phyloP scores from a whole-genome alignment of 2,329 filamentous ascomycete species.

The Pseudocercospora pini-densiflorae region DNA sequence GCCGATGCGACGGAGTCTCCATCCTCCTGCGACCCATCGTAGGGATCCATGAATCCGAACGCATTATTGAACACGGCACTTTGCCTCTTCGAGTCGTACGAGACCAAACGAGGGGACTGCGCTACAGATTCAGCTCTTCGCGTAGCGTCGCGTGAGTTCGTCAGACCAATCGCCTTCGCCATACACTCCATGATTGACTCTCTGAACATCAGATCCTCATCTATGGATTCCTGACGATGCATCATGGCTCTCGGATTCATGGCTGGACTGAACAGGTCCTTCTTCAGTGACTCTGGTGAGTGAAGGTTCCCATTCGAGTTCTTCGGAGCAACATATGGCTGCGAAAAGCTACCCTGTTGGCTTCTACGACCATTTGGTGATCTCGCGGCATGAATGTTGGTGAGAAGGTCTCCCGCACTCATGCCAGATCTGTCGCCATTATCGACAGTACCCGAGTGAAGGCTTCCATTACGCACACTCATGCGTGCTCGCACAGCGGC shows the following conservation, averaged over 20 bases:
- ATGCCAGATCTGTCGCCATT: slow-evolving; percentile 47
- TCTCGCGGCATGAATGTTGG: slow-evolving; percentile 74
- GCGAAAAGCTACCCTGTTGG: slow-evolving; percentile 51
- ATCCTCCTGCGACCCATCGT: slow-evolving; percentile 85
- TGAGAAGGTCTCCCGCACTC: slow-evolving; percentile 70
- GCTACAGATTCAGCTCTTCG: slow-evolving; percentile 77
- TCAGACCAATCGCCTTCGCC: slow-evolving; percentile 89
- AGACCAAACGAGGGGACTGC: slow-evolving; percentile 81
- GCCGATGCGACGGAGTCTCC: slow-evolving; percentile 75
- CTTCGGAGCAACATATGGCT: slow-evolving; percentile 50
- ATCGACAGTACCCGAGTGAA: slow-evolving; percentile 24
- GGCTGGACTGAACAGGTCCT: slow-evolving; percentile 46
- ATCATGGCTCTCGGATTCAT: slow-evolving; percentile 46
- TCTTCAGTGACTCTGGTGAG: slow-evolving; percentile 46
- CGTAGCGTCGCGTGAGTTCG: slow-evolving; percentile 66
- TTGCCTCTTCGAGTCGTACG: slow-evolving; percentile 79
- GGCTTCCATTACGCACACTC: slow-evolving; percentile 36
- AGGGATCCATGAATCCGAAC: slow-evolving; percentile 58
- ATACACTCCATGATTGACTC: slow-evolving; percentile 93
- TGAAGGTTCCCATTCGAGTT: slow-evolving; percentile 40
- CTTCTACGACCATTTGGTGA: slow-evolving; percentile 56
- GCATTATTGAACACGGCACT: slow-evolving; percentile 81
- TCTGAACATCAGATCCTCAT: slow-evolving; percentile 88
- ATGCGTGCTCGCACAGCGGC: slow-evolving; percentile 69
- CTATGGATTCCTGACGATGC: slow-evolving; percentile 78